phyloP scores from a whole-genome alignment of 495 filamentous ascomycete genomes.

The Pseudomonodictys pantanalensis region DNA sequence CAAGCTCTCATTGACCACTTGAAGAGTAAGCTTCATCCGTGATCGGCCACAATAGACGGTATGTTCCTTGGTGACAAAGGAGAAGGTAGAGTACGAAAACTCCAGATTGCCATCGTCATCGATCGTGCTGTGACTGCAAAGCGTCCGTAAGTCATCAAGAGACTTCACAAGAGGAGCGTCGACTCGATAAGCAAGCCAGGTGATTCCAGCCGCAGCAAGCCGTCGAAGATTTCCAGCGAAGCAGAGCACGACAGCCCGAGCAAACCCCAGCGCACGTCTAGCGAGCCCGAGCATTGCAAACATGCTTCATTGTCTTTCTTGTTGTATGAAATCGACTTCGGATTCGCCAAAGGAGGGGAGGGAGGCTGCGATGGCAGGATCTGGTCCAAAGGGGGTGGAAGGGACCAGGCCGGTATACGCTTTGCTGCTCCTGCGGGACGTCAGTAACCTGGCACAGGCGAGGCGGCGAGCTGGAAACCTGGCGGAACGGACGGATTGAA shows the following conservation, averaged over 20 bases:
- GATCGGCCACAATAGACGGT: background rate
- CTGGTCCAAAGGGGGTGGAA: background rate
- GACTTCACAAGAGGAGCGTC: background rate
- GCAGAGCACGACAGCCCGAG: background rate
- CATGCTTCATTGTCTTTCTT: background rate
- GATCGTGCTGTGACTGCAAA: background rate
- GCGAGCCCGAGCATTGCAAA: background rate
- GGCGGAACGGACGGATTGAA: background rate
- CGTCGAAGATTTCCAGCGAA: background rate
- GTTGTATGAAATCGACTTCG: background rate
- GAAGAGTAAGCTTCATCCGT: background rate
- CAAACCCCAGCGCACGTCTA: background rate
- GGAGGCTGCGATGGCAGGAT: background rate
- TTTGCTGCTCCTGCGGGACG: background rate
- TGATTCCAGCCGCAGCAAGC: background rate
- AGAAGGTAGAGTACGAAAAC: background rate
- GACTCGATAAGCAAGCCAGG: background rate
- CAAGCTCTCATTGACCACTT: background rate
- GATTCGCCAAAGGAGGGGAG: background rate
- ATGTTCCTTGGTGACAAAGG: constrained; percentile 2
- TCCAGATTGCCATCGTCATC: constrained; percentile 4
- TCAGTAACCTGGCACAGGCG: background rate
- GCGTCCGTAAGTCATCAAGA: background rate
- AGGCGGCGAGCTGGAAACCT: background rate
- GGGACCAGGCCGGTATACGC: background rate